phyloP scores from a whole-genome alignment of 345 rosid species.

The Excoecaria cochinchinensis region DNA sequence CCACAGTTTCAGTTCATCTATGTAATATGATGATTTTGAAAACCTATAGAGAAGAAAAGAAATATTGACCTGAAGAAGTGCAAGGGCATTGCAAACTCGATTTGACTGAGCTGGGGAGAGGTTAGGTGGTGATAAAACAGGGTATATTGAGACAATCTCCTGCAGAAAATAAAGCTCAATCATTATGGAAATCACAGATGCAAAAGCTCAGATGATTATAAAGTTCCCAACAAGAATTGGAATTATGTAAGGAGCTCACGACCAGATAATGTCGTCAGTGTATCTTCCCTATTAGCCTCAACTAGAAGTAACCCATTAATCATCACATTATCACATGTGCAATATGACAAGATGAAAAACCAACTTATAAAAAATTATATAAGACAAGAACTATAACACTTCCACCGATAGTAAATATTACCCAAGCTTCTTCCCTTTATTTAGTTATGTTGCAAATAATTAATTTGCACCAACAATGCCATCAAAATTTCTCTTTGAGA shows the following conservation, averaged over 20 bases:
- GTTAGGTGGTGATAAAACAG: slow-evolving; percentile 91
- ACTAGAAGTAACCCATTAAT: background rate
- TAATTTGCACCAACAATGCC: background rate
- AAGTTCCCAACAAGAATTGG: background rate
- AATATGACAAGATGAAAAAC: background rate
- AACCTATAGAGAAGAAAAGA: background rate
- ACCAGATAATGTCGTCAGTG: background rate
- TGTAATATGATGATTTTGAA: background rate
- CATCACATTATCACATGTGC: background rate
- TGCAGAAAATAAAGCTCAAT: slow-evolving; percentile 28
- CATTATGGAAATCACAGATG: background rate
- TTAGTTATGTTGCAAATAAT: background rate
- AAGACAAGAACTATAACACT: background rate
- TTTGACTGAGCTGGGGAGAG: slow-evolving; percentile 88
- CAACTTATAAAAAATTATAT: background rate
- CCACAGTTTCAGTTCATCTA: background rate
- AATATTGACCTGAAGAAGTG: slow-evolving; percentile 85
- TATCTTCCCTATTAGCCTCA: background rate
- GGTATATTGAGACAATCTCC: slow-evolving; percentile 97
- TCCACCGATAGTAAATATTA: background rate
- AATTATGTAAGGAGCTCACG: background rate
- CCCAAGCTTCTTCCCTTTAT: background rate
- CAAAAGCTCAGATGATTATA: background rate
- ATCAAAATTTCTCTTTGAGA: background rate
- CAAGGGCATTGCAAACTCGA: slow-evolving; percentile 97